These are phyloP conservation scores for Nyssa sinensis DNA, from an alignment of 148 eudicot species.

Conservation along the genomic window DNA sequence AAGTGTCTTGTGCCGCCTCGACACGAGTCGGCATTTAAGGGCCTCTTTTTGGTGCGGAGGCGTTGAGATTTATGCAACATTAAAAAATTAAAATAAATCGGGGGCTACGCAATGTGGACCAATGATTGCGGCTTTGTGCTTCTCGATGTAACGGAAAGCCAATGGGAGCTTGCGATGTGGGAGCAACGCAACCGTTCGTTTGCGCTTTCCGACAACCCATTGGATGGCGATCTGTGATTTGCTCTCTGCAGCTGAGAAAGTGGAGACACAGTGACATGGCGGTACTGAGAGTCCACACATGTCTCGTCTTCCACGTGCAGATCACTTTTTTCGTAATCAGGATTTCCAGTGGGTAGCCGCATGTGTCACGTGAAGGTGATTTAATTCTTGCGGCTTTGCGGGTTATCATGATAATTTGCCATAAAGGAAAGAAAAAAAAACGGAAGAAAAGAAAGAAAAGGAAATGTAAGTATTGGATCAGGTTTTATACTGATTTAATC, in stretches of 20 bases:
- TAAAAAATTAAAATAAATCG: not conserved
- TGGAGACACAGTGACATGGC: not conserved
- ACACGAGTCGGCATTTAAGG: slow-evolving; percentile 10
- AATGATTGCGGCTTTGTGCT: not conserved
- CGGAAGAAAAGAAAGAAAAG: too few species aligned
- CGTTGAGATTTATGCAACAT: not conserved
- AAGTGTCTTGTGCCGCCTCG: slow-evolving; percentile 42
- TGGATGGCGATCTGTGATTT: not conserved
- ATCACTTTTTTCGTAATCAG: too few species aligned
- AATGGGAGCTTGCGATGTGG: not conserved
- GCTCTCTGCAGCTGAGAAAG: not conserved
- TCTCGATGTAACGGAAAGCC: not conserved
- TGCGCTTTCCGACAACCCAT: not conserved
- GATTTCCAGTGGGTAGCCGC: too few species aligned
- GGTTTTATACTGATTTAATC: too few species aligned
- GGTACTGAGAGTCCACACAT: not conserved
- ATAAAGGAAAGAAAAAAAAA: too few species aligned
- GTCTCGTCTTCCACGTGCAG: not conserved
- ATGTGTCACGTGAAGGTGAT: too few species aligned
- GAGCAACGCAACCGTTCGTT: not conserved
- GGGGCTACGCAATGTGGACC: slow-evolving; percentile 4
- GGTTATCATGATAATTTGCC: too few species aligned
- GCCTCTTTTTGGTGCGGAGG: not conserved
- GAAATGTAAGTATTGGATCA: too few species aligned
- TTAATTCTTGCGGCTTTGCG: too few species aligned